Evolutionary conservation across 2,329 filamentous ascomycete species (phyloP).

Genomic region (Rhynchosporium graminicola): DNA sequence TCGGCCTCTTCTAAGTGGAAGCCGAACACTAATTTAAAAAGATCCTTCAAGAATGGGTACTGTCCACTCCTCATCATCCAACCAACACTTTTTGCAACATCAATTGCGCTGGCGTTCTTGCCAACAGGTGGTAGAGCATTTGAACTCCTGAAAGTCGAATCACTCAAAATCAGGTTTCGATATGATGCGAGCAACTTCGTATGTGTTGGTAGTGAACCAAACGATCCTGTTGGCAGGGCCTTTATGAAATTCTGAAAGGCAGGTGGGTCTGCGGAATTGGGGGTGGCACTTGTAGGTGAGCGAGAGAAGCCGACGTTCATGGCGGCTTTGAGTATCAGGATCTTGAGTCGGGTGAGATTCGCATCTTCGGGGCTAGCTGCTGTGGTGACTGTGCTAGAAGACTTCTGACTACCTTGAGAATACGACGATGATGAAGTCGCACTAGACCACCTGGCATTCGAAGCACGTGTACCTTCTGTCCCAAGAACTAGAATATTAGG

Average conservation of each 20-base stretch:
- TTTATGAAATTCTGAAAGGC: slow-evolving; percentile 76
- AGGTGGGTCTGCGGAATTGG: slow-evolving; percentile 46
- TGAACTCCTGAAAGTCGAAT: slow-evolving; percentile 63
- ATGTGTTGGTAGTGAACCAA: slow-evolving; percentile 73
- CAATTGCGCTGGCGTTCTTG: slow-evolving; percentile 65
- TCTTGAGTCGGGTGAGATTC: slow-evolving; percentile 75
- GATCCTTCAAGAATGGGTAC: slow-evolving; percentile 77
- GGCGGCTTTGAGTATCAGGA: slow-evolving; percentile 80
- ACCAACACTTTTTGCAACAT: slow-evolving; percentile 77
- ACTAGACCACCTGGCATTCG: slow-evolving; percentile 77
- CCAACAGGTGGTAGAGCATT: slow-evolving; percentile 56
- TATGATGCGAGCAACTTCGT: slow-evolving; percentile 73
- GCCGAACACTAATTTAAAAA: slow-evolving; percentile 83
- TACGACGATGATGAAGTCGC: slow-evolving; percentile 79
- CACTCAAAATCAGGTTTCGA: slow-evolving; percentile 74
- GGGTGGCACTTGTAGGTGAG: slow-evolving; percentile 36
- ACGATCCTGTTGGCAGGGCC: slow-evolving; percentile 72
- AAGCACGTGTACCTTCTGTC: slow-evolving; percentile 61
- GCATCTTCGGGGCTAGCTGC: slow-evolving; percentile 66
- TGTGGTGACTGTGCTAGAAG: slow-evolving; percentile 72
- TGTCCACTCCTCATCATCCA: slow-evolving; percentile 73
- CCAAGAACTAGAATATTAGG: slow-evolving; percentile 89
- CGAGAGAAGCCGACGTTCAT: slow-evolving; percentile 81
- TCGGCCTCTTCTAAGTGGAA: slow-evolving; percentile 79
- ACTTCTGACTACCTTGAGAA: slow-evolving; percentile 67